Evolutionary conservation across 2,329 filamentous ascomycete species (phyloP), one percentile per base, ranked within the genome.

Genomic region (Ophiostoma ulmi): DNA sequence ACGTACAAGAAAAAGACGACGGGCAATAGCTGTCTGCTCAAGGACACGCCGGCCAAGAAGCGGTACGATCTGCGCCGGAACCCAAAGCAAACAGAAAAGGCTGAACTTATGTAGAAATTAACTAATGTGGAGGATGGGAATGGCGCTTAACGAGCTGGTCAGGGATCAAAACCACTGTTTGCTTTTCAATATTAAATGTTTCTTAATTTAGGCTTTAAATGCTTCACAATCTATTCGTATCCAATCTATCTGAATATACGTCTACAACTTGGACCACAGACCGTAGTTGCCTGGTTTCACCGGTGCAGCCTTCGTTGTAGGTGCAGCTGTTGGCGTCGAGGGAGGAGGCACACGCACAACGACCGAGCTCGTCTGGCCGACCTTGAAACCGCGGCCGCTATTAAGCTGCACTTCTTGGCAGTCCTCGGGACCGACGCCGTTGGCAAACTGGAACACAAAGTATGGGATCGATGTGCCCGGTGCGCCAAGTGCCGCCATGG

Each of bases 401-500:
- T 72, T 71, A n/a, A 83, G 77, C 4, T 78, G 81, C 22, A 92
- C 88, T 80, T 97, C 89, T 82, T 99, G 93, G 76, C 93, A 97
- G 80, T 99, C 95, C 81, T 98, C 94, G 1, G 85, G 81, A 0
- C 81, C 86, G 14, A 95, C 90, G 1, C 91, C 93, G 79, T 96
- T 98, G 44, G 89, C 89, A 81, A 91, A 95, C 81, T 98, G 94
- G 74, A 91, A 87, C 1, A 98, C 94, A 5, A 97, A 87, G 79
- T 97, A 98, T 77, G 95, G 92, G 67, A 97, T 83, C 26, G 88
- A 84, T 36, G 82, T 80, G 1, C 80, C 83, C 1, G 76, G 70
- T 2, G 77, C 73, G 0, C 94, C 94, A 67, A 98, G 80, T 20
- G 92, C 93, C 17, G 93, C 91, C 94, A 99, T 98, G 0, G 95